phyloP scores from a whole-genome alignment of 345 rosid species.

The Euphorbia lathyris region DNA sequence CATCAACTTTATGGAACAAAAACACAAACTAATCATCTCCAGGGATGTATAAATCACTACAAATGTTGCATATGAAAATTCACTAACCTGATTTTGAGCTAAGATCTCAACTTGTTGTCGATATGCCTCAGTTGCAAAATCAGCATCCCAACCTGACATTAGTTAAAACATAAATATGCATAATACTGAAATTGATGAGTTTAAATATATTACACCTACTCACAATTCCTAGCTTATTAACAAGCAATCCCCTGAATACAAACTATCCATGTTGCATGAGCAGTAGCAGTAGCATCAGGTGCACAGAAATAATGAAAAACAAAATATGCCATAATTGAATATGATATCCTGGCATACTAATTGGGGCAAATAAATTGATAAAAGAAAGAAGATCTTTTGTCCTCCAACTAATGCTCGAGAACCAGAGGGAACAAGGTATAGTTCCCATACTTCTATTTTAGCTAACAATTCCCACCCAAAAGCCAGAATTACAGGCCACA shows the following conservation, averaged over 20 bases:
- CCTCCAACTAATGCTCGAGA: neutral
- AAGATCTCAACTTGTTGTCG: slow-evolving; percentile 92
- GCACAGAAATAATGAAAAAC: neutral
- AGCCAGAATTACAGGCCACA: neutral
- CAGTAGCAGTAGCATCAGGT: neutral
- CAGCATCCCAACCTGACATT: slow-evolving; percentile 94
- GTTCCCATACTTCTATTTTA: neutral
- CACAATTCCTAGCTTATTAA: neutral
- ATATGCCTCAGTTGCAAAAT: slow-evolving; percentile 99
- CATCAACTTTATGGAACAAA: slow-evolving; percentile 60
- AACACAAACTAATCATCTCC: slow-evolving; percentile 12
- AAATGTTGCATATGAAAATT: neutral
- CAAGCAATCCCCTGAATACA: neutral
- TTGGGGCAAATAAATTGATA: neutral
- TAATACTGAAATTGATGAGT: neutral
- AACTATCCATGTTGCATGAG: neutral
- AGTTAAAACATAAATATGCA: neutral
- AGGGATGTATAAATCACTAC: neutral
- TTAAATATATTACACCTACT: neutral
- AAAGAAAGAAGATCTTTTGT: neutral
- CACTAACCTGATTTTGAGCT: slow-evolving; percentile 87
- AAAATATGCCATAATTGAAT: neutral
- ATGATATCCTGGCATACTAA: neutral
- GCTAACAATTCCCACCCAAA: neutral
- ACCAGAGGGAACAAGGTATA: neutral